Conservation (phyloP, 306 rosid species). For the Chamaecrista fasciculata region DNA sequence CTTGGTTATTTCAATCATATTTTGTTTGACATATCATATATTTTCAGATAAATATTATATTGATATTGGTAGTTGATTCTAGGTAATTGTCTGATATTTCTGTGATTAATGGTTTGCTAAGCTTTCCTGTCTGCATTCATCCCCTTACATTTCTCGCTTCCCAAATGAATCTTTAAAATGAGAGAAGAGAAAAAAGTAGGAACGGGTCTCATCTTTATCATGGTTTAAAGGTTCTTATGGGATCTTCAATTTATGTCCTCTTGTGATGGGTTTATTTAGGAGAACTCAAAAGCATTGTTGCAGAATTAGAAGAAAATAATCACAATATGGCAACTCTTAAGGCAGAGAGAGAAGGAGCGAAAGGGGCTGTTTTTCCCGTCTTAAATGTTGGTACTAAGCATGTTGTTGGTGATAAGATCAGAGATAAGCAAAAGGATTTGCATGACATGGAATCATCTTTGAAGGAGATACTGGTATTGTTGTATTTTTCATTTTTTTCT, state of each 20-base stretch:
- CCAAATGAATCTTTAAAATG: not conserved
- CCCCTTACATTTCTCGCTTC: slow-evolving; percentile 5
- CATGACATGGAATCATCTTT: slow-evolving; percentile 82
- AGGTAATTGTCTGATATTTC: not conserved
- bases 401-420: slow-evolving; percentile 54
- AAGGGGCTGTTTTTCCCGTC: slow-evolving; percentile 70
- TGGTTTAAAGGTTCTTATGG: slow-evolving; percentile 15
- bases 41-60: not conserved
- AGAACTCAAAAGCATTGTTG: slow-evolving; percentile 61
- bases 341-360: slow-evolving; percentile 71
- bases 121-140: not conserved
- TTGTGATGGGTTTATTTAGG: slow-evolving; percentile 52
- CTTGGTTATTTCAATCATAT: not conserved
- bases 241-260: slow-evolving; percentile 19
- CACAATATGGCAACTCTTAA: slow-evolving; percentile 63
- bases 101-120: not conserved
- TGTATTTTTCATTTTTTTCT: slow-evolving; percentile 1
- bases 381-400: slow-evolving; percentile 62
- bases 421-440: slow-evolving; percentile 83
- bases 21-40: not conserved
- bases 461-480: slow-evolving; percentile 70
- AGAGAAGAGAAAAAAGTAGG: not conserved
- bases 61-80: not conserved
- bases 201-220: slow-evolving; percentile 7
- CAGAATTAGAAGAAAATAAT: slow-evolving; percentile 72